Evolutionary conservation across 139 green algal genomes (phyloP).

Genomic region (Coelastrella sp.): DNA sequence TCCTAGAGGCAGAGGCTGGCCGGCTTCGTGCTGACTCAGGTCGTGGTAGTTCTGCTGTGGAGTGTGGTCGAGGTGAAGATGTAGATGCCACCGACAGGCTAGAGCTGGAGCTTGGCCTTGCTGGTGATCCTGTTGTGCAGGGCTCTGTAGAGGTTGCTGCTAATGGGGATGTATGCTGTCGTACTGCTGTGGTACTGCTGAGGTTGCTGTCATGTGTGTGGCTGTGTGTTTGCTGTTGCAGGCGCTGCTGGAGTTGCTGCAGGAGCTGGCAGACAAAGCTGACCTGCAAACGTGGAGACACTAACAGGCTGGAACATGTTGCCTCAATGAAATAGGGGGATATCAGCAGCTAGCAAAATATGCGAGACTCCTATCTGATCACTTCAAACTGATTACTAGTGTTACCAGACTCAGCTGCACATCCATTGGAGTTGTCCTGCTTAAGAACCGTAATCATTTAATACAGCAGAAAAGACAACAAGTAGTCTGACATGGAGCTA

Average conservation of each 20-base stretch:
- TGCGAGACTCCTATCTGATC: too few relatives aligned
- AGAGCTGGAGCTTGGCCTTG: neutral
- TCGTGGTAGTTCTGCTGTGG: neutral
- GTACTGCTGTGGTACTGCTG: neutral
- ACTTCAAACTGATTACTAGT: neutral
- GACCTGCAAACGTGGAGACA: constrained; percentile 44
- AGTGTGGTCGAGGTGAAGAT: neutral
- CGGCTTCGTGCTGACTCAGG: constrained; percentile 9
- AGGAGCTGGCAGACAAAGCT: constrained; percentile 69
- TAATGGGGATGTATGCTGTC: constrained; percentile 8
- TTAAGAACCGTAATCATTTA: too few relatives aligned
- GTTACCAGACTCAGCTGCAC: too few relatives aligned
- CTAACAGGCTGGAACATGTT: too few relatives aligned
- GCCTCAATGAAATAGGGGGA: too few relatives aligned
- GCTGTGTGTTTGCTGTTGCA: neutral
- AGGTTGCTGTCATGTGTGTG: neutral
- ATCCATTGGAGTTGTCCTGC: too few relatives aligned
- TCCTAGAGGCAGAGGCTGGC: constrained; percentile 20
- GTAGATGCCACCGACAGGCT: neutral
- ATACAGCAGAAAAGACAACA: neutral
- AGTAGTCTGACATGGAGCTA: neutral
- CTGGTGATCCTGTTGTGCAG: neutral
- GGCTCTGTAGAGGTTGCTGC: neutral
- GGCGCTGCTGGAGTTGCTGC: constrained; percentile 44
- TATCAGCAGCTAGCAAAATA: too few relatives aligned